A percentile compares a stretch with the other conserved stretches of the same genome.
Evolutionary conservation across 1,284 basidiomycete genomes (phyloP).

Genomic region (Coriolopsis trogii): DNA sequence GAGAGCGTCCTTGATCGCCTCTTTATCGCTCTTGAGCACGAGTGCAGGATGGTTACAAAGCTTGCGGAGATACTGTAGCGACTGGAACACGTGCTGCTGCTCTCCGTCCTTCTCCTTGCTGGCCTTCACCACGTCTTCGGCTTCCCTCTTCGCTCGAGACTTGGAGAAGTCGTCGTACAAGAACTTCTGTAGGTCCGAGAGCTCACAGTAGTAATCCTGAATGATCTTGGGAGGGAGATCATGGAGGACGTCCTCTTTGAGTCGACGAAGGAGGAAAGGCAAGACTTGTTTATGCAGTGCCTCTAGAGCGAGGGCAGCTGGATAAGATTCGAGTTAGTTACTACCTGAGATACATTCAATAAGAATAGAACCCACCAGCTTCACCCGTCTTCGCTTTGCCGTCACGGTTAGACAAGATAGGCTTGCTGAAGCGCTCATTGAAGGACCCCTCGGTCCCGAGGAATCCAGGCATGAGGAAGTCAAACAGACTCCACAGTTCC

Average conservation of each 20-base stretch:
- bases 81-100: constrained; percentile 93
- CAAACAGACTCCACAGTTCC: constrained; percentile 98
- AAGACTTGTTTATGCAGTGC: constrained; percentile 98
- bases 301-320: constrained; percentile 91
- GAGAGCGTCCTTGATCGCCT: constrained; percentile 67
- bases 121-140: constrained; percentile 63
- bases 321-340: not conserved
- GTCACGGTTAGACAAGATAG: constrained; percentile 93
- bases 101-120: constrained; percentile 44
- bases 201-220: constrained; percentile 98
- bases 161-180: constrained; percentile 93
- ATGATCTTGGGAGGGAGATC: constrained; percentile 99
- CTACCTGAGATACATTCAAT: not conserved
- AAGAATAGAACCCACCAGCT: constrained; percentile 64
- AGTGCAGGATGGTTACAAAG: constrained; percentile 97
- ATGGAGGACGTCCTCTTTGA: constrained; percentile 97
- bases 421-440: constrained; percentile 95
- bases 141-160: constrained; percentile 73
- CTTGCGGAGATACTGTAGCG: constrained; percentile 95
- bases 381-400: constrained; percentile 95
- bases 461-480: constrained; percentile 99
- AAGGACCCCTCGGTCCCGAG: constrained; percentile 94
- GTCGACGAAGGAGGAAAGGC: constrained; percentile 94
- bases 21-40: constrained; percentile 73
- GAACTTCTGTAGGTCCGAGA: constrained; percentile 91